phyloP scores from a whole-genome alignment of 2,329 filamentous ascomycete genomes.

The Penicillium occitanis region DNA sequence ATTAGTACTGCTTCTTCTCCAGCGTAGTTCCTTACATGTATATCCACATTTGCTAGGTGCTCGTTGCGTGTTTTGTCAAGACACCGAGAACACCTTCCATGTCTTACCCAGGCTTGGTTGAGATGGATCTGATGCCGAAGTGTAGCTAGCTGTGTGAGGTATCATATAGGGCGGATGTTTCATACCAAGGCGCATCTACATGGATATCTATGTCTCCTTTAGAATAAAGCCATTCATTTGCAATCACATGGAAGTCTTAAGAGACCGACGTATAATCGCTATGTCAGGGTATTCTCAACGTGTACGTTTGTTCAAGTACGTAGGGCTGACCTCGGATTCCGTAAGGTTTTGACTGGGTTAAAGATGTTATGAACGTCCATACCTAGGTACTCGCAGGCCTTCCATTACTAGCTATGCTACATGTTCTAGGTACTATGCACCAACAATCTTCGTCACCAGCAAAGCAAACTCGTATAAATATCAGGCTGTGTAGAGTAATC shows the following conservation, averaged over 20 bases:
- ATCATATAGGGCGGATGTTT: background rate
- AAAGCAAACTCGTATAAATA: background rate
- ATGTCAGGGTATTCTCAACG: background rate
- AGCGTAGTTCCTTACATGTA: background rate
- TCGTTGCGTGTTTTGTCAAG: background rate
- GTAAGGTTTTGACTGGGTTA: background rate
- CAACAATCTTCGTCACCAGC: background rate
- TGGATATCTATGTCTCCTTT: background rate
- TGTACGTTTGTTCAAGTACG: background rate
- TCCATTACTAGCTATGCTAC: background rate
- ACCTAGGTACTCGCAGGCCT: too few species aligned
- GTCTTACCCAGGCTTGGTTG: background rate
- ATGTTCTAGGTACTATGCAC: background rate
- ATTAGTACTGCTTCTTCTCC: background rate
- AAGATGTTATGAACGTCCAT: slow-evolving; percentile 27
- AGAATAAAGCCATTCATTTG: background rate
- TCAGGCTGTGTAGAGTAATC: background rate
- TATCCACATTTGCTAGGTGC: background rate
- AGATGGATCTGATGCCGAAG: background rate
- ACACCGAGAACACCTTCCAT: background rate
- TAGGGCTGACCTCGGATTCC: background rate
- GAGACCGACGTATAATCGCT: background rate
- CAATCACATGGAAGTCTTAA: background rate
- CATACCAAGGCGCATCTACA: background rate
- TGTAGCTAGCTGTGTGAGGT: background rate